Conservation (phyloP, 1,284 basidiomycete genomes). For the Laetiporus sulphureus region DNA sequence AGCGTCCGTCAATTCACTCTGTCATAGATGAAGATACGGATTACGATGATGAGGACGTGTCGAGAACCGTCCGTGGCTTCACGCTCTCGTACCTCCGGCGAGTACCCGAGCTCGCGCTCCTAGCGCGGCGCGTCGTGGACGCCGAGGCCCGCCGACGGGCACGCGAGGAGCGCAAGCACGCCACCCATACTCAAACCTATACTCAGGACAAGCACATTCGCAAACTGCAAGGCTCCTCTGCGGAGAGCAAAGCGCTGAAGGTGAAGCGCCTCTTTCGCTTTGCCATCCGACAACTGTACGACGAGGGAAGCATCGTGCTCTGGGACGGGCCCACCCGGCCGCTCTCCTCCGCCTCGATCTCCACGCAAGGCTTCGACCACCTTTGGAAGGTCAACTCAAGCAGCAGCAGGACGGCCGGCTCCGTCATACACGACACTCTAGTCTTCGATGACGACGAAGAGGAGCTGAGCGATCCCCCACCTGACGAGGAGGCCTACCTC, state of each 20-base stretch:
- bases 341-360: slow-evolving; percentile 13
- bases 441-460: slow-evolving; percentile 33
- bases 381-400: slow-evolving; percentile 38
- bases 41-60: slow-evolving; percentile 6
- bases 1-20: neutral
- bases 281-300: slow-evolving; percentile 53
- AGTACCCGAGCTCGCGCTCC: slow-evolving; percentile 57
- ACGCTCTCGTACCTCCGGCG: slow-evolving; percentile 68
- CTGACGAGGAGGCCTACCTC: slow-evolving; percentile 57
- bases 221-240: neutral
- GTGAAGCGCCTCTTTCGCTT: slow-evolving; percentile 59
- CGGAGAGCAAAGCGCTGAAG: slow-evolving; percentile 25
- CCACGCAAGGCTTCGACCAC: slow-evolving; percentile 8
- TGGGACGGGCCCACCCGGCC: slow-evolving; percentile 51
- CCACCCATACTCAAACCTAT: slow-evolving; percentile 9
- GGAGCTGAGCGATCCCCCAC: slow-evolving; percentile 52
- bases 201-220: slow-evolving; percentile 3
- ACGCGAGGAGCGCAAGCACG: slow-evolving; percentile 35
- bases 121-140: slow-evolving; percentile 55
- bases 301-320: slow-evolving; percentile 61
- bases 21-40: neutral
- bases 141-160: slow-evolving; percentile 47
- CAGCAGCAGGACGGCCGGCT: slow-evolving; percentile 20
- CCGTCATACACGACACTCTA: slow-evolving; percentile 14
- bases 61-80: slow-evolving; percentile 37